A percentile compares a stretch with the other conserved stretches of the same genome.
phyloP scores from a whole-genome alignment of 768 basidiomycete genomes.

The Sporobolomyces pararoseus region DNA sequence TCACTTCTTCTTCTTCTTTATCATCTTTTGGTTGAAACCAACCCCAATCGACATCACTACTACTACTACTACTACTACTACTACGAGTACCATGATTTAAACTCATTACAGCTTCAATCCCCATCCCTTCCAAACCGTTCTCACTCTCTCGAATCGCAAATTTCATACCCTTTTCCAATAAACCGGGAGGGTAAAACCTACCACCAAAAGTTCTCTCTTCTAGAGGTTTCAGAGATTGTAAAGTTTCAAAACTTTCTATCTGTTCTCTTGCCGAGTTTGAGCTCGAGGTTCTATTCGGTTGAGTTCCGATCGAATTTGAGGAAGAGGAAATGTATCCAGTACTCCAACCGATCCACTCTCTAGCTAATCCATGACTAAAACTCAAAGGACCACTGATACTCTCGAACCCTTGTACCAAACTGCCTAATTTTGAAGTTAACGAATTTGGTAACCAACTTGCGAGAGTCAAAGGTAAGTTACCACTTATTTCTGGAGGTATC shows the following conservation, averaged over 20 bases:
- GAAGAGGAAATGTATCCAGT: background rate
- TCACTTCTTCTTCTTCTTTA: background rate
- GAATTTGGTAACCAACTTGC: conserved; percentile 17
- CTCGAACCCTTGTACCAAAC: background rate
- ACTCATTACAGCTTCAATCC: conserved; percentile 27
- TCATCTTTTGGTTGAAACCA: no score
- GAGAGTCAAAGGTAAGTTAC: background rate
- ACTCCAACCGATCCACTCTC: conserved; percentile 2
- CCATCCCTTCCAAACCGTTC: conserved; percentile 23
- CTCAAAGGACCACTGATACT: background rate
- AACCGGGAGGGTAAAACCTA: background rate
- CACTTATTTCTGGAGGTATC: conserved; percentile 21
- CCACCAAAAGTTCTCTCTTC: conserved; percentile 14
- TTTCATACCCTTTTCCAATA: conserved; percentile 8
- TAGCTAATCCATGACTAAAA: background rate
- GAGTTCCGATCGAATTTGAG: background rate
- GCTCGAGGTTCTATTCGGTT: background rate
- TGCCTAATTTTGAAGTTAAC: background rate
- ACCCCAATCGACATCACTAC: conserved; percentile 15
- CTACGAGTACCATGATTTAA: no score
- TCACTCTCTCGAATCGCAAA: background rate
- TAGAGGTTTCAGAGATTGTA: background rate
- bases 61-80: no score
- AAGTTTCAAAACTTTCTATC: background rate
- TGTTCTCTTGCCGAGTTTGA: background rate